Conservation (phyloP, 805 yeast species). For the Starmerella apicola region DNA sequence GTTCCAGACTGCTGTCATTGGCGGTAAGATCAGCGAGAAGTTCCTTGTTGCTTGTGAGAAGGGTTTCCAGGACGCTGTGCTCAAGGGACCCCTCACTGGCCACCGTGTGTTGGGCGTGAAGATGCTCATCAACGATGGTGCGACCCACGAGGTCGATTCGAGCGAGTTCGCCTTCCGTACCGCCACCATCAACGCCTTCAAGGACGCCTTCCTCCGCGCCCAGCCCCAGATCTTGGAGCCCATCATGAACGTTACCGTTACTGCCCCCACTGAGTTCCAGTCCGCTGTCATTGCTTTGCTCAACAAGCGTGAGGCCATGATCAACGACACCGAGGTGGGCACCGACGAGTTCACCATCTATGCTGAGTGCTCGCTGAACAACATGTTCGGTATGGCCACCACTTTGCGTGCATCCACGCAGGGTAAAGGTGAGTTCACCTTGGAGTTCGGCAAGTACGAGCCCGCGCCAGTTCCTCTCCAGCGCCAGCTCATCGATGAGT, state of each 20-base stretch:
- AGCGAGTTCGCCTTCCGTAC: constrained; percentile 90
- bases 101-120: constrained; percentile 84
- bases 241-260: constrained; percentile 82
- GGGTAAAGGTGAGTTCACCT: constrained; percentile 96
- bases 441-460: constrained; percentile 86
- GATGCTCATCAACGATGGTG: constrained; percentile 95
- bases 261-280: constrained; percentile 95
- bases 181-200: constrained; percentile 86
- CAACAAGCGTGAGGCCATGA: constrained; percentile 85
- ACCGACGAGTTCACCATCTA: constrained; percentile 86
- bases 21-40: constrained; percentile 95
- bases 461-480: constrained; percentile 87
- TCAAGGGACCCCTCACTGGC: constrained; percentile 94
- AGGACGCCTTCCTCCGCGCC: constrained; percentile 73
- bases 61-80: constrained; percentile 90
- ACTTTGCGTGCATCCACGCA: constrained; percentile 91
- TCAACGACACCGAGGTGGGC: constrained; percentile 86
- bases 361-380: constrained; percentile 93
- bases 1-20: constrained; percentile 80
- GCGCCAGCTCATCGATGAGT: constrained; percentile 76
- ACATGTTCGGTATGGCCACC: constrained; percentile 94
- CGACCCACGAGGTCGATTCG: constrained; percentile 92
- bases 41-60: constrained; percentile 85
- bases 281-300: constrained; percentile 81
- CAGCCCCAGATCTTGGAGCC: constrained; percentile 90